Evolutionary conservation across 805 yeast genomes (phyloP).

Genomic region (Candida tibetensis): DNA sequence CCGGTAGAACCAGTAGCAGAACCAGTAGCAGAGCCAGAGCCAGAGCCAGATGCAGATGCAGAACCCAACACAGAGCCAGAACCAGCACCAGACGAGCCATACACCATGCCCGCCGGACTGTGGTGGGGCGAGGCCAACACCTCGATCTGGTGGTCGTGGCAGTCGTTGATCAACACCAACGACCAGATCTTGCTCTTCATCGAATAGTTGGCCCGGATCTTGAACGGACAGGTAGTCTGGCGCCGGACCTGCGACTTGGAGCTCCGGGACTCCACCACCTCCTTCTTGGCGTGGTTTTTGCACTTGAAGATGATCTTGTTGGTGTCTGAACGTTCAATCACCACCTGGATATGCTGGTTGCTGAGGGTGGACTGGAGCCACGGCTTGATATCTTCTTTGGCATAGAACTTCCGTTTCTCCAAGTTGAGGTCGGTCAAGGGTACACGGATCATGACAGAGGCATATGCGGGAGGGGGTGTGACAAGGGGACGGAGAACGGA

Average conservation of each 20-base stretch:
- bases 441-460: not conserved
- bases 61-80: not conserved
- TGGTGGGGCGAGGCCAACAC: constrained; percentile 1
- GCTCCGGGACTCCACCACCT: constrained; percentile 5
- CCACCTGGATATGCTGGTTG: constrained; percentile 47
- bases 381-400: constrained; percentile 55
- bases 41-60: not conserved
- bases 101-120: not conserved
- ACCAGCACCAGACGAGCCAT: not conserved
- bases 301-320: constrained; percentile 62
- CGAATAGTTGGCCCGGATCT: constrained; percentile 62
- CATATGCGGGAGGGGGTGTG: not conserved
- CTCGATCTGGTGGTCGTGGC: constrained; percentile 48
- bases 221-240: constrained; percentile 55
- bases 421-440: constrained; percentile 17
- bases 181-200: constrained; percentile 54
- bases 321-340: constrained; percentile 61
- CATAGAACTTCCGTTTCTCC: constrained; percentile 23
- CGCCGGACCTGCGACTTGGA: constrained; percentile 17
- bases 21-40: not conserved
- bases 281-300: constrained; percentile 32
- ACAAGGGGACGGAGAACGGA: too few relatives aligned
- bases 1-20: not conserved
- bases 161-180: constrained; percentile 56
- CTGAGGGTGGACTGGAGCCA: constrained; percentile 52